phyloP scores from a whole-genome alignment of 2,329 filamentous ascomycete genomes.

The Pseudogymnoascus sp. region DNA sequence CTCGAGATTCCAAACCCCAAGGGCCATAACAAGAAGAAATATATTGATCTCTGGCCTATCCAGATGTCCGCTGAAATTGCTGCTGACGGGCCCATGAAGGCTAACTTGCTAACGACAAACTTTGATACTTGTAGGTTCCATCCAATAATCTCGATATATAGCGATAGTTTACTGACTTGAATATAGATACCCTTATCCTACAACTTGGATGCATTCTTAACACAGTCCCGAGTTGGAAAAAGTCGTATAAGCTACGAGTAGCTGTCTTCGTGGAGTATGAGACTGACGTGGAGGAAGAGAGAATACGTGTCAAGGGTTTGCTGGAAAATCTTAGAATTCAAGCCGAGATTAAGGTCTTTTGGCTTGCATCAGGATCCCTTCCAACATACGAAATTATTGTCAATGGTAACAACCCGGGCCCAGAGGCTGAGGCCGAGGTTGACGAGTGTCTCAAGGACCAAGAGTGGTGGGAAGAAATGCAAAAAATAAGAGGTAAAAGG shows the following conservation, averaged over 20 bases:
- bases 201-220: slow-evolving; percentile 78
- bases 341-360: slow-evolving; percentile 71
- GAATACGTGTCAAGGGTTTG: slow-evolving; percentile 59
- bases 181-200: slow-evolving; percentile 63
- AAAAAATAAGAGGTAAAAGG: slow-evolving; percentile 39
- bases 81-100: slow-evolving; percentile 43
- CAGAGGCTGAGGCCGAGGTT: slow-evolving; percentile 50
- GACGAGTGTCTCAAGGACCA: slow-evolving; percentile 60
- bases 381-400: slow-evolving; percentile 70
- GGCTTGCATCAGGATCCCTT: slow-evolving; percentile 65
- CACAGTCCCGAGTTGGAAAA: slow-evolving; percentile 74
- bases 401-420: slow-evolving; percentile 52
- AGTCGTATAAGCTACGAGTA: slow-evolving; percentile 62
- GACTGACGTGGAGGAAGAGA: slow-evolving; percentile 71
- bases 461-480: slow-evolving; percentile 76
- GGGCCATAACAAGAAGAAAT: slow-evolving; percentile 54
- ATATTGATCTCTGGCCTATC: slow-evolving; percentile 84
- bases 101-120: slow-evolving; percentile 70
- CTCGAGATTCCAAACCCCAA: slow-evolving; percentile 59
- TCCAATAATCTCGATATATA: neutral
- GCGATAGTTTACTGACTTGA: slow-evolving; percentile 2
- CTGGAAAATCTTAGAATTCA: slow-evolving; percentile 76
- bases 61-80: slow-evolving; percentile 84
- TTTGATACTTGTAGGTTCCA: slow-evolving; percentile 70
- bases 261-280: slow-evolving; percentile 88